Evolutionary conservation across 2,329 filamentous ascomycete genomes (phyloP), one percentile per base, ranked within the genome.

Genomic region (Aspergillus chevalieri): DNA sequence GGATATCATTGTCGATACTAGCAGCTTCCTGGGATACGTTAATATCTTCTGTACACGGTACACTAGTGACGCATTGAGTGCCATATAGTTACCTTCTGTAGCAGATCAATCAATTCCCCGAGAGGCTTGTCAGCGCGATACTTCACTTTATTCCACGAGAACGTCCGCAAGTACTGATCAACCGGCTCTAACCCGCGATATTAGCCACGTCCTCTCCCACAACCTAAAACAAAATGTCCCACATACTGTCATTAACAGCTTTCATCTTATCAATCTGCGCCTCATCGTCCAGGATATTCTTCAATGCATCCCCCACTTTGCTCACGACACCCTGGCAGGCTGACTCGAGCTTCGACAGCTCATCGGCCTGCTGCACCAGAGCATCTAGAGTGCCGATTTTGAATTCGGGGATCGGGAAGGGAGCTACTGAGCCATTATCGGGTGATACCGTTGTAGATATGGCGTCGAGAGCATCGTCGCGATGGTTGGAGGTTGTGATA

Each of bases 331-430:
- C 81, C 70, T 91, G 83, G 68, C 90, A 95, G 33, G 81, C 79
- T 33, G 78, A 70, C 58, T 94, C 89, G 46, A 97, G 83, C 81
- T 96, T 97, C 51, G 85, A 80, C 48, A 98, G 78, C 65, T 97
- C 93, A 65, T 98, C 93, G 49, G 93, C 93, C 72, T 98, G 92
- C 73, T 95, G 89, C 42, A 98, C 90, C 50, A 98, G 79, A 36
- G 87, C 89, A 74, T 98, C 93, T 34, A 98, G 80, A 0, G 93
- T 96, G 51, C 93, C 93, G 68, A 98, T 95, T 77, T 97, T 98
- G 80, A 98, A 96, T 57, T 90, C 86, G 17, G 93, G 93, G 55
- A 97, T 86, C 49, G 81, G 75, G 66, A 97, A 96, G 2, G 84
- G 83, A 46, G 83, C 75, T 43, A 89, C 85, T 47, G 80, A 82